phyloP scores from a whole-genome alignment of 768 basidiomycete genomes.

The Phylloporus sp. region DNA sequence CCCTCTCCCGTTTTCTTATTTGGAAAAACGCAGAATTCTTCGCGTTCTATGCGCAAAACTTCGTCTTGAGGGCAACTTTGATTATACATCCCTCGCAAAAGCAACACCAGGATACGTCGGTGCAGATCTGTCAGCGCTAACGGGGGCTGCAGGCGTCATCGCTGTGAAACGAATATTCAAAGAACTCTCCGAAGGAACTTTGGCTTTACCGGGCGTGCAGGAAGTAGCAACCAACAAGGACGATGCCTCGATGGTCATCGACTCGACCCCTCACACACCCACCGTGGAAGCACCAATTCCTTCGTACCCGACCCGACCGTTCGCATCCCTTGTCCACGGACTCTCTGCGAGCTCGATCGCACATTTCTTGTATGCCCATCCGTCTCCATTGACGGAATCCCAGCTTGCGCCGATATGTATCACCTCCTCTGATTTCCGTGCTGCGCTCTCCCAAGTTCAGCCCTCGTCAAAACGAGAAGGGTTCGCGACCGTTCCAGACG shows the following conservation, averaged over 20 bases:
- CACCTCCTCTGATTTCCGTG: conserved; percentile 72
- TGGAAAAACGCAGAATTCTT: conserved; percentile 60
- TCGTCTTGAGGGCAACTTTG: conserved; percentile 81
- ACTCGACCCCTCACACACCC: conserved; percentile 20
- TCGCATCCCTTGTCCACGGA: conserved; percentile 36
- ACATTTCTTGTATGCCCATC: conserved; percentile 85
- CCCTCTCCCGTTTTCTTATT: not conserved
- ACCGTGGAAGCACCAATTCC: conserved; percentile 15
- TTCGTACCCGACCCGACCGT: conserved; percentile 26
- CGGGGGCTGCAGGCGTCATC: conserved; percentile 91
- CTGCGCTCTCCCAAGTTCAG: conserved; percentile 85
- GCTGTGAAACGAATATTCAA: conserved; percentile 97
- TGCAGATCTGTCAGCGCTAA: conserved; percentile 86
- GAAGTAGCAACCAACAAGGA: conserved; percentile 13
- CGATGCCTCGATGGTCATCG: conserved; percentile 38
- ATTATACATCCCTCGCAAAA: conserved; percentile 82
- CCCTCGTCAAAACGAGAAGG: conserved; percentile 98
- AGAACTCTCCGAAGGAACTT: conserved; percentile 61
- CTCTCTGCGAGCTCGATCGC: conserved; percentile 71
- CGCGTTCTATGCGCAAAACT: conserved; percentile 82
- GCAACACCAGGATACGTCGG: conserved; percentile 97
- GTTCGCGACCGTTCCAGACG: conserved; percentile 94
- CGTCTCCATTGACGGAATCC: conserved; percentile 66
- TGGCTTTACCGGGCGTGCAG: conserved; percentile 47
- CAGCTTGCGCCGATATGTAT: conserved; percentile 84